Base-by-base conservation (phyloP, 2,329 filamentous ascomycete genomes). In the Ascochyta rabiei region DNA sequence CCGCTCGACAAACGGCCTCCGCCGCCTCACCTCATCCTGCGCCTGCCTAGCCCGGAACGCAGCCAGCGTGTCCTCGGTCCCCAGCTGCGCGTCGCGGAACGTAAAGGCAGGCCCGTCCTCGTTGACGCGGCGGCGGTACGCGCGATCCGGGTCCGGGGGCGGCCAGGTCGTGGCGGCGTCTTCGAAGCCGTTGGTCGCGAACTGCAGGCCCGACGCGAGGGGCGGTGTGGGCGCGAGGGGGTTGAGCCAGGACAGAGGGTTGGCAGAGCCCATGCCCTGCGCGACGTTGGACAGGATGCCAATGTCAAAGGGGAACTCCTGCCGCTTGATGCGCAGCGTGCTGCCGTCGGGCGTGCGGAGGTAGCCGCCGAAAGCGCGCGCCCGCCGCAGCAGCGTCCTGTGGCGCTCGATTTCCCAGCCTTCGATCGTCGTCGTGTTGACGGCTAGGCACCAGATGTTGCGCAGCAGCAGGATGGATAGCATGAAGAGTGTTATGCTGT, bases 271-370 rank as follows among this genome's bases (percentile, higher is more conserved):
- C 88, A 95, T 93, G 15, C 86, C 88, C 68, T 90, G 87, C 15
- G 82, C 81, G 69, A 93, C 81, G 72, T 96, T 96, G 31, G 77
- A 72, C 77, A 85, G 91, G 64, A 95, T 79, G 44, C 89, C 89
- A 39, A 93, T 76, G 67, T 96, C 90, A 75, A 92, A 95, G 0
- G 90, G 91, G 64, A 91, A 95, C 72, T 93, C 89, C 64, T 93
- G 84, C 48, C 81, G 83, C 53, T 83, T 79, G 38, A 89, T 81
- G 10, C 79, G 75, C 2, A 87, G 59, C 51, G 78, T 77, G 2
- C 74, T 71, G 2, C 86, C 86, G 39, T 86, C 82, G 0, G 84
- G 84, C 0, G 80, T 83, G 31, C 84, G 74, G 39, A 80, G 75
- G 63, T 79, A 84, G 6, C 86, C 86, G 1, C 86, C 85, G 18